A percentile compares a stretch with the other conserved stretches of the same genome.
Evolutionary conservation across 1,284 basidiomycete species (phyloP).

Genomic region (Hypsizygus ulmarius): DNA sequence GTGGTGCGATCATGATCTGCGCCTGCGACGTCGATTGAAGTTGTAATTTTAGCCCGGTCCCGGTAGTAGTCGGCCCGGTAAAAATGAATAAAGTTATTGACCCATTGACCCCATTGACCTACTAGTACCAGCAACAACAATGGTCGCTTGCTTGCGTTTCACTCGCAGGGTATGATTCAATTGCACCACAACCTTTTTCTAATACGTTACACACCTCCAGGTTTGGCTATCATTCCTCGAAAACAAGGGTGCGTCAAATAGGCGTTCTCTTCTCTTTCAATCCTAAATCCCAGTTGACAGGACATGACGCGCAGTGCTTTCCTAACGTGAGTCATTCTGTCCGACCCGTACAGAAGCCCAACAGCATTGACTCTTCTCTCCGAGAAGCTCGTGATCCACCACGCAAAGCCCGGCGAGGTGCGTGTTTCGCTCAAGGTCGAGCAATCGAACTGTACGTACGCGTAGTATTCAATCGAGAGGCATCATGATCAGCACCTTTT

Average conservation of each 20-base stretch:
- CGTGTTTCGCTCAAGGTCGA: constrained; percentile 70
- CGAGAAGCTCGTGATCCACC: constrained; percentile 57
- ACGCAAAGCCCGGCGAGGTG: constrained; percentile 63
- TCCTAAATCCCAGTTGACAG: constrained; percentile 34
- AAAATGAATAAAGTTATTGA: not conserved
- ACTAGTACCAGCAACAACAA: constrained; percentile 24
- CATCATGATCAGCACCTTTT: not conserved
- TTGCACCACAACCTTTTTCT: not conserved
- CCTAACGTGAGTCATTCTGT: constrained; percentile 51
- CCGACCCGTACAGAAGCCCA: constrained; percentile 5
- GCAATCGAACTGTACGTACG: constrained; percentile 63
- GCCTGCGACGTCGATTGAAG: not conserved
- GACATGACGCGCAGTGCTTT: constrained; percentile 76
- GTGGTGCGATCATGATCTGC: not conserved
- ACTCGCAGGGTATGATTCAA: constrained; percentile 46
- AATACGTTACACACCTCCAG: constrained; percentile 31
- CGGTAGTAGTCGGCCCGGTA: constrained; percentile 5
- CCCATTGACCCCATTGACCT: not conserved
- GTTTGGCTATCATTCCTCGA: constrained; percentile 80
- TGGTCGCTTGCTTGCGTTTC: constrained; percentile 67
- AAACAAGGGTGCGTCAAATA: constrained; percentile 53
- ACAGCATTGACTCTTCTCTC: constrained; percentile 1
- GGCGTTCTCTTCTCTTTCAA: constrained; percentile 5
- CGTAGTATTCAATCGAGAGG: too few species aligned
- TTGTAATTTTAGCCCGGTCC: too few species aligned